Evolutionary conservation across 257 asterid species (phyloP), one percentile per base, ranked within the genome.

Genomic region (Fraxinus anomala): DNA sequence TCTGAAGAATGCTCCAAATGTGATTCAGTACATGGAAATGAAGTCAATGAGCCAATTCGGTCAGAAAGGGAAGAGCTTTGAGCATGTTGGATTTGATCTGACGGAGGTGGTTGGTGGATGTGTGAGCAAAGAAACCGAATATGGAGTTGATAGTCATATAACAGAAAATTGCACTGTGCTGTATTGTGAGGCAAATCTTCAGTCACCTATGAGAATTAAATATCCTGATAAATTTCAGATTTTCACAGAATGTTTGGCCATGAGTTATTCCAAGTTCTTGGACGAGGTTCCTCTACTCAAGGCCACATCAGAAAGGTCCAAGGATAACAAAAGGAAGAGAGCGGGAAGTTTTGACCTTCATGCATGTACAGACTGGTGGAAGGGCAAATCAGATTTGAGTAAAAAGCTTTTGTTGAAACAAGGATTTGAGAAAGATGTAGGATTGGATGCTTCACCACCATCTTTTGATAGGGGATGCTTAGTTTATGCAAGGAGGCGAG

Each of bases 21-120:
- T 93, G 36, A 90, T 95, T 74, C 97, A 90, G 59, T 94, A 90
- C 77, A 87, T 91, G 96, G 98, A 94, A 89, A 72, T 90, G 86
- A 94, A 89, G 82, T 86, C 98, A 1, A 86, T 79, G 89, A 54
- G 47, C 17, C 84, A 83, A 59, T 30, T 67, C 23, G 44, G 54
- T 26, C 80, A 77, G 28, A 70, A 81, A 73, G 72, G 72, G 9
- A 80, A 79, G 79, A 75, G 81, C 42, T 65, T 85, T 56, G 88
- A 85, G 73, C 70, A 51, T 67, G 78, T 47, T 33, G 74, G 76
- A 12, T 77, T 77, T 84, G 96, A 87, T 83, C 26, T 91, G 78
- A 90, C 86, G 65, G 91, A 78, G 66, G 73, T 90, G 56, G 76
- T 91, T 16, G 92, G 73, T 4, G 91, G 87, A 17, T 91, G 93